These are phyloP conservation scores for Botryotinia globosa DNA, from an alignment of 2,329 filamentous ascomycete genomes.

Conservation along the genomic window DNA sequence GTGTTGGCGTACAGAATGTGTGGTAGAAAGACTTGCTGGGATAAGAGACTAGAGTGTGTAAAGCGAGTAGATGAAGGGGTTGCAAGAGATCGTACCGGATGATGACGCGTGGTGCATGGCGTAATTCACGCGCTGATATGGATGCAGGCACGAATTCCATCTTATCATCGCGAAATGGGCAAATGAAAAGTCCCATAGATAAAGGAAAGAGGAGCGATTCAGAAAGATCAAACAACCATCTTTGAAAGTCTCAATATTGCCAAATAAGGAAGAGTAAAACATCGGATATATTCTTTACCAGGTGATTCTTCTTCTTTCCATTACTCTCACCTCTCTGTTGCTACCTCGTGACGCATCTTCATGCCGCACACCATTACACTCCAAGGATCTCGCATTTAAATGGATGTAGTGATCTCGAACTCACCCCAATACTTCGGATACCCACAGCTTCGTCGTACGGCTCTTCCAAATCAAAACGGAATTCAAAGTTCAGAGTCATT, in stretches of 20 bases:
- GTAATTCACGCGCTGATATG: not conserved
- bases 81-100: not conserved
- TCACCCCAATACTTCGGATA: constrained; percentile 6
- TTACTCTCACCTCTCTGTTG: not conserved
- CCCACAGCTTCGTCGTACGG: not conserved
- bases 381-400: not conserved
- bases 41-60: not conserved
- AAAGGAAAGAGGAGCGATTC: not conserved
- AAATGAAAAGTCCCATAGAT: not conserved
- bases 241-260: too few species aligned
- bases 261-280: not conserved
- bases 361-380: not conserved
- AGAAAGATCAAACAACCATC: not conserved
- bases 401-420: not conserved
- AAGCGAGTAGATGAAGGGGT: not conserved
- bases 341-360: not conserved
- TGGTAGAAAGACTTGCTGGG: not conserved
- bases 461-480: too few species aligned
- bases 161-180: not conserved
- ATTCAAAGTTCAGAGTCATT: not conserved
- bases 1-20: not conserved
- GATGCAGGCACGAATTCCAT: not conserved
- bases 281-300: not conserved
- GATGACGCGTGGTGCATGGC: constrained; percentile 2
- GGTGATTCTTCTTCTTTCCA: not conserved